These are phyloP conservation scores for Huntiella omanensis DNA, from an alignment of 2,329 filamentous ascomycete species.

Conservation along the genomic window DNA sequence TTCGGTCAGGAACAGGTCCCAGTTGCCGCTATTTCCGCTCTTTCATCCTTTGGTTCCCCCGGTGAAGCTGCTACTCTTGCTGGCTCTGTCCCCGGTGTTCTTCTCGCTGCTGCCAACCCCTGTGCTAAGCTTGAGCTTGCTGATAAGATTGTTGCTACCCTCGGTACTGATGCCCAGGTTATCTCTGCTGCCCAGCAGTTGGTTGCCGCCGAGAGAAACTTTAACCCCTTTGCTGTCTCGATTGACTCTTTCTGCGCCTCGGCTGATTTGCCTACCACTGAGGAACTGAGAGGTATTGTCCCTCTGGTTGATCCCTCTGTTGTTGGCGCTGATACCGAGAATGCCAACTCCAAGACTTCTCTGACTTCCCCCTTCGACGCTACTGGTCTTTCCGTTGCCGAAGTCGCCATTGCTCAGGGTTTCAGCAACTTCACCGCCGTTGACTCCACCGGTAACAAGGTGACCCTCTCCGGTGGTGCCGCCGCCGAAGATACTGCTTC, in stretches of 20 bases:
- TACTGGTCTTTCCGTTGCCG: conserved; percentile 43
- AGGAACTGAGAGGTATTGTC: conserved; percentile 43
- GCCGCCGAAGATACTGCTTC: conserved; percentile 9
- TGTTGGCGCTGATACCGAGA: conserved; percentile 34
- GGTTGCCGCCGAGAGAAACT: conserved; percentile 47
- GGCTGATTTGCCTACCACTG: conserved; percentile 39
- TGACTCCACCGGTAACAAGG: conserved; percentile 17
- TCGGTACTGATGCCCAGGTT: conserved; percentile 40
- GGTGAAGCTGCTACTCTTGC: conserved; percentile 46
- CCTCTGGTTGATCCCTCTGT: conserved; percentile 49
- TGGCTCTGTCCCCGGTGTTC: conserved; percentile 39
- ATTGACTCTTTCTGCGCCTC: conserved; percentile 47
- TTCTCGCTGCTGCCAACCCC: conserved; percentile 45
- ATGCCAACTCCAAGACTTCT: conserved; percentile 37
- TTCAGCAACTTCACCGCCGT: conserved; percentile 40
- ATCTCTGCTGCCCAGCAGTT: conserved; percentile 42
- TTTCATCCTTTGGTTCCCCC: conserved; percentile 34
- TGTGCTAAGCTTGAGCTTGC: conserved; percentile 48
- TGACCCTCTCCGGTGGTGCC: conserved; percentile 17
- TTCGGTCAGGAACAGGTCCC: conserved; percentile 46
- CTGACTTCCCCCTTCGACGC: conserved; percentile 35
- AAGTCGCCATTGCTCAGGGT: conserved; percentile 41
- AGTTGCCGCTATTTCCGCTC: conserved; percentile 32
- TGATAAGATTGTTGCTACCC: conserved; percentile 42
- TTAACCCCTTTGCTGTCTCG: conserved; percentile 44